phyloP scores from a whole-genome alignment of 169 alveolate genomes.

The Plasmodium chabaudi region DNA sequence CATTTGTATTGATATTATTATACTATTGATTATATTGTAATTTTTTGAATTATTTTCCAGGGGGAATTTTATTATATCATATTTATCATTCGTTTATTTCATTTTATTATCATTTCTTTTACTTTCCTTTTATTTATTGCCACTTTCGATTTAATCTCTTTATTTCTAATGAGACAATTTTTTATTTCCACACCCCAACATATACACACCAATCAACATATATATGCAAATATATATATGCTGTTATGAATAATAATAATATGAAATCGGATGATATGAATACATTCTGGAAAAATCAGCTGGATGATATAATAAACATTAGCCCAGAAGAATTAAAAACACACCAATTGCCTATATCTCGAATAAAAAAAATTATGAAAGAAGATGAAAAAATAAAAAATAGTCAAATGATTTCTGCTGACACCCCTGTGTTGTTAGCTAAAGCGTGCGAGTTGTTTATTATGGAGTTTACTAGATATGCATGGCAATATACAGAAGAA shows the following conservation, averaged over 20 bases:
- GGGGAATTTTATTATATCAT: not conserved
- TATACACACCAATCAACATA: not conserved
- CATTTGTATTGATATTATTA: not conserved
- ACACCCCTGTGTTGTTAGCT: slow-evolving; percentile 96
- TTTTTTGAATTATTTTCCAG: not conserved
- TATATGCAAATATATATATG: slow-evolving; percentile 31
- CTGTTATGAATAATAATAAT: slow-evolving; percentile 50
- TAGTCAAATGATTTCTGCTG: slow-evolving; percentile 94
- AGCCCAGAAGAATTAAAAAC: slow-evolving; percentile 67
- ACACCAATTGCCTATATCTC: slow-evolving; percentile 92
- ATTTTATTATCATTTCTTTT: not conserved
- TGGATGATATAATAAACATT: slow-evolving; percentile 39
- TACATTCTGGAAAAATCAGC: slow-evolving; percentile 64
- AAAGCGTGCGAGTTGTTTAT: slow-evolving; percentile 97
- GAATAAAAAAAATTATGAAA: slow-evolving; percentile 97
- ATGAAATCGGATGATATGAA: slow-evolving; percentile 28
- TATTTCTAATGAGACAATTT: slow-evolving; percentile 5
- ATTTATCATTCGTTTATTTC: not conserved
- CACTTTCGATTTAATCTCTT: not conserved
- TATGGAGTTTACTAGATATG: slow-evolving; percentile 94
- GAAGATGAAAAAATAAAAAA: slow-evolving; percentile 95
- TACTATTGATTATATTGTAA: not conserved
- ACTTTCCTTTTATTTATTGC: not conserved
- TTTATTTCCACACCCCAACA: slow-evolving; percentile 3
- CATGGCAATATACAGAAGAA: slow-evolving; percentile 94